Evolutionary conservation across 2,329 filamentous ascomycete genomes (phyloP), one percentile per base, ranked within the genome.

Genomic region (Parastagonospora avenae): DNA sequence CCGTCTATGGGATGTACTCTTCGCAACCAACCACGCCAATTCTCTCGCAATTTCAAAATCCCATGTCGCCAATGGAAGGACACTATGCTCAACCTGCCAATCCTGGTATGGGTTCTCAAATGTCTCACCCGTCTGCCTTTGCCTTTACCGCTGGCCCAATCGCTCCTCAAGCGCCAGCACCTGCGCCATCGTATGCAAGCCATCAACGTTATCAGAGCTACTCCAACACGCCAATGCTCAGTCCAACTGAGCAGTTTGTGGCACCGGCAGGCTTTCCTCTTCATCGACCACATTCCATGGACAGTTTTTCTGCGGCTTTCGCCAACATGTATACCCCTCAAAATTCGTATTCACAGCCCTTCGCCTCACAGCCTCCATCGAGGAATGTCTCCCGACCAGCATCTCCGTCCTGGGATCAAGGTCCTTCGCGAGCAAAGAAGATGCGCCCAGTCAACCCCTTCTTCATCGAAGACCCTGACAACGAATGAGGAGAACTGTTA

Each of bases 351-450:
- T 48, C 60, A n/a, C 58, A 65, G 30, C 43, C 55, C 8, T 67
- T 62, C 35, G 57, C 59, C 29, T 70, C 66, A 4, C 64, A 66
- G 15, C 64, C 66, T 8, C 59, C 52, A 12, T 69, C 66, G n/a
- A 54, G 59, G 11, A 53, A 53, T 31, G 51, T 57, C 7, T 62
- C 59, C 37, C 51, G 66, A 27, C 65, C 66, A 35, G 64, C 65
- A 10, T 70, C 66, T 10, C 66, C 66, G 15, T 60, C 61, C 2
- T 70, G 65, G 65, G 64, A 67, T 9, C 62, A 68, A 46, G 64
- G 63, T 14, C 33, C 56, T 28, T 49, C 50, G 16, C 55, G 55
- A 6, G 47, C 48, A 4, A 66, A 64, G 47, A 66, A 65, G 48
- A 65, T 65, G 55, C 57, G 52, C 24, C 45, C 49, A 14, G 54